phyloP scores from a whole-genome alignment of 1,139 yeast genomes.

The Yamadazyma taylorii region DNA sequence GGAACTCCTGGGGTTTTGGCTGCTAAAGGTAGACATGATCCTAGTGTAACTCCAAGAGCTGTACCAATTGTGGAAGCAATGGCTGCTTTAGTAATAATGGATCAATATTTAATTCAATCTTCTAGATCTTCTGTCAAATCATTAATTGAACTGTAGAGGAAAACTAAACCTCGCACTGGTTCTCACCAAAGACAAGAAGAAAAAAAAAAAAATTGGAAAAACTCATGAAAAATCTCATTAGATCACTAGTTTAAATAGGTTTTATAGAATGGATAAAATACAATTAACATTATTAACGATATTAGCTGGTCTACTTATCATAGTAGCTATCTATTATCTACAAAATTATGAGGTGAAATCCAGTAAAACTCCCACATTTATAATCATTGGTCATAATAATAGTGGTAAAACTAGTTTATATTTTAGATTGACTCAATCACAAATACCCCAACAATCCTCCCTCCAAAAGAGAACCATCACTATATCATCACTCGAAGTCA shows the following conservation, averaged over 20 bases:
- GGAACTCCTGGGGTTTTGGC: slow-evolving; percentile 86
- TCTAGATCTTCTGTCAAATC: slow-evolving; percentile 45
- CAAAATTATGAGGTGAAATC: slow-evolving; percentile 24
- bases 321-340: slow-evolving; percentile 23
- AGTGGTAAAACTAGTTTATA: slow-evolving; percentile 79
- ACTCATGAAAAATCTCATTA: neutral
- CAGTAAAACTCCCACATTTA: slow-evolving; percentile 49
- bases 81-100: slow-evolving; percentile 92
- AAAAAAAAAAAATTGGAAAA: neutral
- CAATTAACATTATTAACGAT: slow-evolving; percentile 24
- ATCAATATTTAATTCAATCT: slow-evolving; percentile 80
- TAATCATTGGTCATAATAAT: slow-evolving; percentile 70
- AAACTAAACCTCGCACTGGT: too few relatives aligned
- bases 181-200: neutral
- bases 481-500: slow-evolving; percentile 46
- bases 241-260: neutral
- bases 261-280: slow-evolving; percentile 25
- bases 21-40: slow-evolving; percentile 98
- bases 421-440: slow-evolving; percentile 23
- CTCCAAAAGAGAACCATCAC: slow-evolving; percentile 19
- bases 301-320: slow-evolving; percentile 24
- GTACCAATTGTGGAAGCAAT: slow-evolving; percentile 98
- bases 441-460: slow-evolving; percentile 16
- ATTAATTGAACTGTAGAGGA: neutral
- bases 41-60: slow-evolving; percentile 97